Evolutionary conservation across 805 yeast species (phyloP).

Genomic region (Kuraishia floccosa): DNA sequence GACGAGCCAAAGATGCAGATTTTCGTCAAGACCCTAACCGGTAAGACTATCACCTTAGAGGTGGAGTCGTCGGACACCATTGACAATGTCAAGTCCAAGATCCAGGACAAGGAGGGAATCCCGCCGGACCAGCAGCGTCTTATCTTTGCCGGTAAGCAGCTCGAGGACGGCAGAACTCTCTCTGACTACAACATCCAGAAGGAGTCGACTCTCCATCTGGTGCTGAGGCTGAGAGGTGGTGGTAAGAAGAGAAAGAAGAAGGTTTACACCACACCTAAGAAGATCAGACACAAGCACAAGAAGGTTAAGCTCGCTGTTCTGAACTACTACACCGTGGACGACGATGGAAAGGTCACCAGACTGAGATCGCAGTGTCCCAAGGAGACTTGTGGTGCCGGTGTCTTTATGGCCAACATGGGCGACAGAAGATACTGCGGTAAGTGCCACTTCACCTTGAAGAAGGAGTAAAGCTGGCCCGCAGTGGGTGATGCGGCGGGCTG

Average conservation of each 20-base stretch:
- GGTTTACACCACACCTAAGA: slow-evolving; percentile 99
- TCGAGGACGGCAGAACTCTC: slow-evolving; percentile 98
- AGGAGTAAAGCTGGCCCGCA: too few species aligned
- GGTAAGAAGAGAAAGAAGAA: slow-evolving; percentile 99
- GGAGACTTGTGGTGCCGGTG: slow-evolving; percentile 95
- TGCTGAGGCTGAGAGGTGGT: slow-evolving; percentile 93
- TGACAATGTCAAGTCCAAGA: slow-evolving; percentile 97
- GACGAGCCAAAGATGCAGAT: slow-evolving; percentile 40
- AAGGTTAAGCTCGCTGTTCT: slow-evolving; percentile 98
- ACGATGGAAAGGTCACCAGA: slow-evolving; percentile 97
- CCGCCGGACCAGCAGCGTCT: slow-evolving; percentile 99
- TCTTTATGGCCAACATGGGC: slow-evolving; percentile 98
- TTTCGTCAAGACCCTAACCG: slow-evolving; percentile 80
- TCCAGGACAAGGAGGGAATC: slow-evolving; percentile 98
- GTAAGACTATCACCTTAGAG: slow-evolving; percentile 95
- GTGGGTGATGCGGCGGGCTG: too few species aligned
- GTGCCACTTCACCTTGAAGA: slow-evolving; percentile 95
- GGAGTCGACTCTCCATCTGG: slow-evolving; percentile 96
- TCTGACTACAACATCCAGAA: slow-evolving; percentile 99
- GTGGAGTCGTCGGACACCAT: slow-evolving; percentile 98
- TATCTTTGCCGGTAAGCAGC: slow-evolving; percentile 99
- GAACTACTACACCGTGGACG: slow-evolving; percentile 98
- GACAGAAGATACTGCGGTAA: slow-evolving; percentile 99
- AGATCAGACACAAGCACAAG: slow-evolving; percentile 99
- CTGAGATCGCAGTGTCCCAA: slow-evolving; percentile 97